These are phyloP conservation scores for Scheffersomyces illinoinensis DNA, from an alignment of 1,139 yeast genomes.

Conservation along the genomic window DNA sequence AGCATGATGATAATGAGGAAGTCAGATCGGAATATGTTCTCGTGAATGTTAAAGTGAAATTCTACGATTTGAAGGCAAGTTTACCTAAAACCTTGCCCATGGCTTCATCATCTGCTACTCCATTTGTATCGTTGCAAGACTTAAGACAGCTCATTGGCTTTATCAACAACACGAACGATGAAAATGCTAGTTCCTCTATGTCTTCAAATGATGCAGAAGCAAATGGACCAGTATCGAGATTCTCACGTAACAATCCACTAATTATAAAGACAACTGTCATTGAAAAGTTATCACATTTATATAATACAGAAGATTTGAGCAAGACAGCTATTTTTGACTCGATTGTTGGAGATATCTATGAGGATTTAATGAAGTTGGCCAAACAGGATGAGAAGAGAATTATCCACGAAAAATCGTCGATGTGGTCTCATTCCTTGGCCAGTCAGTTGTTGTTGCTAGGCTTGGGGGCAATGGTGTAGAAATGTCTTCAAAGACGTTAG, in stretches of 20 bases:
- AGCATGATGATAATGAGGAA: constrained; percentile 8
- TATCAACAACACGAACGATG: constrained; percentile 44
- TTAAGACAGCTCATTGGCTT: constrained; percentile 61
- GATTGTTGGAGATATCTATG: constrained; percentile 59
- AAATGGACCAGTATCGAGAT: neutral
- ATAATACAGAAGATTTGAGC: constrained; percentile 46
- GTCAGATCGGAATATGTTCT: constrained; percentile 53
- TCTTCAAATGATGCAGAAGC: neutral
- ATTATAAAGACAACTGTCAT: constrained; percentile 59
- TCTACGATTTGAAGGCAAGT: constrained; percentile 60
- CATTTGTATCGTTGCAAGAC: constrained; percentile 59
- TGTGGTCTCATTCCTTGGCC: constrained; percentile 63
- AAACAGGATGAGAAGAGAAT: constrained; percentile 51
- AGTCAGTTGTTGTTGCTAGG: constrained; percentile 61
- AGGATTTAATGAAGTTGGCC: constrained; percentile 55
- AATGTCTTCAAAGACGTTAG: neutral
- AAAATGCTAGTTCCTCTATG: neutral
- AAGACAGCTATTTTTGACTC: constrained; percentile 55
- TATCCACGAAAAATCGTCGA: constrained; percentile 44
- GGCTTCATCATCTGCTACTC: constrained; percentile 51
- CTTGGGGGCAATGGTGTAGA: constrained; percentile 56
- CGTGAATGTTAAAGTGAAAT: constrained; percentile 63
- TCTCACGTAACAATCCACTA: constrained; percentile 22
- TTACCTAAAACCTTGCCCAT: constrained; percentile 55
- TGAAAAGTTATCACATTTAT: constrained; percentile 56